A percentile compares a stretch with the other conserved stretches of the same genome.
Conservation (phyloP, 164 flowering plant species). For the Piper longum region DNA sequence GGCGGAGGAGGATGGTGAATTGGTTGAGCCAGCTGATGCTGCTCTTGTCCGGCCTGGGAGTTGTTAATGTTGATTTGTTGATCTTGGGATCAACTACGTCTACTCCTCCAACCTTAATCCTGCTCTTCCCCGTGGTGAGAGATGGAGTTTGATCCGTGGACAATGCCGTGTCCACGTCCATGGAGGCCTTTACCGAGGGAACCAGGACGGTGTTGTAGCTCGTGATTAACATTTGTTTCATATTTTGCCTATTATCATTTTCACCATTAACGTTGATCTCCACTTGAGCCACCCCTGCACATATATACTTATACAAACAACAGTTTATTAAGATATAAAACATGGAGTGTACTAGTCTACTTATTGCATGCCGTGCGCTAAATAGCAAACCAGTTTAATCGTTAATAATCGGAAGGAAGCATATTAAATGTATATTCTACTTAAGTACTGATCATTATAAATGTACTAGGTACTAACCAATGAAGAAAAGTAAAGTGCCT, state of each 20-base stretch:
- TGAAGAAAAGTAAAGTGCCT: too few relatives aligned
- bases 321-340: too few relatives aligned
- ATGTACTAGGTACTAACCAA: too few relatives aligned
- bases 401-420: too few relatives aligned
- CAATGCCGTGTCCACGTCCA: constrained; percentile 13
- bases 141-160: not conserved
- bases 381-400: too few relatives aligned
- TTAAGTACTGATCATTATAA: too few relatives aligned
- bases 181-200: constrained; percentile 54
- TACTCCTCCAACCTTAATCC: not conserved
- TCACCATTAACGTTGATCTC: constrained; percentile 27
- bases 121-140: constrained; percentile 1
- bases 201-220: constrained; percentile 53
- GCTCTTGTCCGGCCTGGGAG: not conserved
- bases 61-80: too few relatives aligned
- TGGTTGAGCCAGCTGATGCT: constrained; percentile 49
- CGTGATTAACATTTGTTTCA: constrained; percentile 41
- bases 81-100: too few relatives aligned
- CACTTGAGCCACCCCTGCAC: constrained; percentile 51
- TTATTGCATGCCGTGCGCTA: too few relatives aligned
- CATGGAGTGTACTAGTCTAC: too few relatives aligned
- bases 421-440: too few relatives aligned
- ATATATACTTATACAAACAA: too few relatives aligned
- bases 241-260: constrained; percentile 46
- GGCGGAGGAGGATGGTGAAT: constrained; percentile 51